Conservation (phyloP, 2,329 filamentous ascomycete genomes). For the Trichoderma aggressivum region DNA sequence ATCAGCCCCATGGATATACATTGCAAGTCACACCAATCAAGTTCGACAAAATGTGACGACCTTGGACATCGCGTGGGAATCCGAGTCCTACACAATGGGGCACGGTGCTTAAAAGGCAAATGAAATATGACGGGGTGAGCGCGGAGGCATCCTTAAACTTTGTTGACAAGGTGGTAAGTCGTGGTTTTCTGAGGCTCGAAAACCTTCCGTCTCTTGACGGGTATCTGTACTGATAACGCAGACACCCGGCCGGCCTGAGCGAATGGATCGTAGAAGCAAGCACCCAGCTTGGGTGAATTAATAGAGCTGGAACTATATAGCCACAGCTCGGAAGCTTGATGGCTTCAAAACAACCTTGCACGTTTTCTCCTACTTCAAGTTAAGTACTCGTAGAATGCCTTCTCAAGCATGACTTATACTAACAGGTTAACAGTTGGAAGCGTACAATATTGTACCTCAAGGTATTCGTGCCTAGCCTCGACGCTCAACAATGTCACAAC, state of each 20-base stretch:
- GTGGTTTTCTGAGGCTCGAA: not conserved
- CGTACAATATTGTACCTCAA: not conserved
- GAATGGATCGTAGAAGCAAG: too few species aligned
- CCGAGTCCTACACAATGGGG: not conserved
- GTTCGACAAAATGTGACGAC: not conserved
- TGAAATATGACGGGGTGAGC: not conserved
- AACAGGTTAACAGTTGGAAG: not conserved
- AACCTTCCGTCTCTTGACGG: not conserved
- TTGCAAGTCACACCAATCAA: not conserved
- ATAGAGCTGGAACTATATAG: not conserved
- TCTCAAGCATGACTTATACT: not conserved
- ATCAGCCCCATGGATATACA: rapidly evolving
- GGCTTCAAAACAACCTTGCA: too few species aligned
- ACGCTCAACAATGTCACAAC: not conserved
- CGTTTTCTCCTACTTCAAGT: too few species aligned
- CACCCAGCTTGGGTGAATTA: not conserved
- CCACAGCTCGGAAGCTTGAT: too few species aligned
- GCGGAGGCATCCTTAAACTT: not conserved
- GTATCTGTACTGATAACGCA: not conserved
- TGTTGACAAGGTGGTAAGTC: not conserved
- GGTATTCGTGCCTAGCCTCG: not conserved
- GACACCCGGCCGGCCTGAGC: not conserved
- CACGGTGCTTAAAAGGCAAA: not conserved
- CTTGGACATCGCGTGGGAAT: not conserved
- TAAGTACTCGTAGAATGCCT: not conserved